phyloP scores from a whole-genome alignment of 2,329 filamentous ascomycete species.

The Alternaria longipes region DNA sequence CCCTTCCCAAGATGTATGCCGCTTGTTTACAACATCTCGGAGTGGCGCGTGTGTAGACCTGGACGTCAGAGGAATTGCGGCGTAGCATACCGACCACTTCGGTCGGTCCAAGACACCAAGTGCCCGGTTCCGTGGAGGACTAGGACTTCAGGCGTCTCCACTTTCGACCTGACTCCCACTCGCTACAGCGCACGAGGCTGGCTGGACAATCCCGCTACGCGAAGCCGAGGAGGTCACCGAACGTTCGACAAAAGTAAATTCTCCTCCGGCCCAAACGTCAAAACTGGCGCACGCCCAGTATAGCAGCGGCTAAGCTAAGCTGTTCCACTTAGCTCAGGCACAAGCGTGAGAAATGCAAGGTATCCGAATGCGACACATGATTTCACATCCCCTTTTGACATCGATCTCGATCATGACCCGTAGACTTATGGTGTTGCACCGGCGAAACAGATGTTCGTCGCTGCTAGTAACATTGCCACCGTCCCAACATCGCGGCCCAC shows the following conservation, averaged over 20 bases:
- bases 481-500: conserved; percentile 12
- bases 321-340: conserved; percentile 10
- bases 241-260: conserved; percentile 11
- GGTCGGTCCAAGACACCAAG: conserved; percentile 1
- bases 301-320: conserved; percentile 15
- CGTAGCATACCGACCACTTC: not conserved
- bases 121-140: conserved; percentile 6
- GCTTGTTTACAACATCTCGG: not conserved
- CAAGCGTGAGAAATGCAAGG: conserved; percentile 9
- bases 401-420: conserved; percentile 3
- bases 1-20: not conserved
- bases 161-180: conserved; percentile 4
- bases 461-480: conserved; percentile 4
- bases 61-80: conserved; percentile 1
- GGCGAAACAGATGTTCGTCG: conserved; percentile 10
- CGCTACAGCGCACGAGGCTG: conserved; percentile 8
- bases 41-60: conserved; percentile 1
- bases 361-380: conserved; percentile 7
- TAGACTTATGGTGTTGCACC: conserved; percentile 4
- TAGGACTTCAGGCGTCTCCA: conserved; percentile 3
- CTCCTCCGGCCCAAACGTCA: conserved; percentile 14
- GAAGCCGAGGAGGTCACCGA: conserved; percentile 10
- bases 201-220: conserved; percentile 10
- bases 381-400: conserved; percentile 2
- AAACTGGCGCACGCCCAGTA: conserved; percentile 10